phyloP scores from a whole-genome alignment of 192 early-diverging fungal species.

The Backusella australiensis region DNA sequence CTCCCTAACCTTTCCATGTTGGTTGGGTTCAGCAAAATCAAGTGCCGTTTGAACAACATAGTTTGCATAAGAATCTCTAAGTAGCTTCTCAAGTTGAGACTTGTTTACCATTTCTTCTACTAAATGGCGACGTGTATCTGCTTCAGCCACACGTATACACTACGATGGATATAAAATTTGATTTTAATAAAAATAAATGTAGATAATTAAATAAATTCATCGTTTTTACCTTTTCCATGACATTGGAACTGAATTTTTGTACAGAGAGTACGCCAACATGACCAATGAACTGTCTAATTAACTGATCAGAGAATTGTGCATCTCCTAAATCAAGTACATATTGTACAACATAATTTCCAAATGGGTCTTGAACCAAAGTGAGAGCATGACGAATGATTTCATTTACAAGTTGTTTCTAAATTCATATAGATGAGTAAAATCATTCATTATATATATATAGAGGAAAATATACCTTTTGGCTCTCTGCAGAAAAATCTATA shows the following conservation, averaged over 20 bases:
- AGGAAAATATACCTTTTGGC: slow-evolving; percentile 50
- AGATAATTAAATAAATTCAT: no score
- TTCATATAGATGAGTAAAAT: neutral
- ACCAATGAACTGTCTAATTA: slow-evolving; percentile 76
- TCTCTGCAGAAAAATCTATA: slow-evolving; percentile 74
- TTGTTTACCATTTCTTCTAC: slow-evolving; percentile 77
- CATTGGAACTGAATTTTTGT: slow-evolving; percentile 91
- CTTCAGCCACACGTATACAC: slow-evolving; percentile 80
- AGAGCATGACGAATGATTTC: slow-evolving; percentile 75
- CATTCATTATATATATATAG: neutral
- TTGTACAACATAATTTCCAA: slow-evolving; percentile 92
- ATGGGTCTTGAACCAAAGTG: slow-evolving; percentile 81
- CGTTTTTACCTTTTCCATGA: slow-evolving; percentile 78
- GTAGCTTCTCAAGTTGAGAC: slow-evolving; percentile 70
- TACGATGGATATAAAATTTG: slow-evolving; percentile 8
- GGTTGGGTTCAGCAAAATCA: slow-evolving; percentile 72
- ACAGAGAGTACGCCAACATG: slow-evolving; percentile 73
- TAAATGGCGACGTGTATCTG: slow-evolving; percentile 63
- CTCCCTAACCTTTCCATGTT: slow-evolving; percentile 53
- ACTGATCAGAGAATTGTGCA: slow-evolving; percentile 59
- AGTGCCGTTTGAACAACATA: slow-evolving; percentile 90
- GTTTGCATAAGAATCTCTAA: slow-evolving; percentile 86
- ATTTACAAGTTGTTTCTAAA: slow-evolving; percentile 63
- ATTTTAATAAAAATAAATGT: slow-evolving; percentile 31
- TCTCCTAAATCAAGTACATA: slow-evolving; percentile 83